Evolutionary conservation across 139 green algal genomes (phyloP).

Genomic region (Zygnema cylindricum): DNA sequence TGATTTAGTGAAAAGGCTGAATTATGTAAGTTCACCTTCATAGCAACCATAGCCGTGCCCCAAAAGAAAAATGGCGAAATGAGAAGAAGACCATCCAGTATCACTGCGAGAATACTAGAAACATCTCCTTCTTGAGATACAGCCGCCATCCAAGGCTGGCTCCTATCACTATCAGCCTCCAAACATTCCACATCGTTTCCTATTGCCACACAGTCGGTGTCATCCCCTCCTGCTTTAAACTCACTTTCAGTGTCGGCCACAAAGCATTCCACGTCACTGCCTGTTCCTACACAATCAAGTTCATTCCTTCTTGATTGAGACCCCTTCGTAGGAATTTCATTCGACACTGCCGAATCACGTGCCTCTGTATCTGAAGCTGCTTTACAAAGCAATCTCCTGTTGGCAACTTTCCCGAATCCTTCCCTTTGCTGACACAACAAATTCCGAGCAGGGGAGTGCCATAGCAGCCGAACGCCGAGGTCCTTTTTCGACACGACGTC

Average conservation of each 20-base stretch:
- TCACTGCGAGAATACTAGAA: background rate
- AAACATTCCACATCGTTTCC: constrained; percentile 44
- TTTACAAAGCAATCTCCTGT: background rate
- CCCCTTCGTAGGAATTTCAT: background rate
- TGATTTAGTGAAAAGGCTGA: background rate
- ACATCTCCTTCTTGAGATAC: background rate
- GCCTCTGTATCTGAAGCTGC: background rate
- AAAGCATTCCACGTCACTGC: constrained; percentile 45
- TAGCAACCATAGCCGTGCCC: constrained; percentile 93
- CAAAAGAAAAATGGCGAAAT: constrained; percentile 97
- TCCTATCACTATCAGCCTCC: background rate
- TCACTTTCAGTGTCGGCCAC: background rate
- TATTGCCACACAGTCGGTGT: constrained; percentile 42
- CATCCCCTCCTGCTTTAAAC: background rate
- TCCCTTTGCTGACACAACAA: no score
- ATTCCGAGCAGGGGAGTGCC: no score
- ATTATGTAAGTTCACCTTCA: constrained; percentile 74
- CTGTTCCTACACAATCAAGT: constrained; percentile 46
- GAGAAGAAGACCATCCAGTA: constrained; percentile 67
- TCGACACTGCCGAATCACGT: no score
- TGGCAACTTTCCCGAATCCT: no score
- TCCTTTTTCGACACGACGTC: no score
- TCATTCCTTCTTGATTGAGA: background rate
- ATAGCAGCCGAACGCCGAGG: no score
- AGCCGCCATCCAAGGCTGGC: background rate